Percentiles rank a stretch among this genome's conserved stretches.
phyloP scores from a whole-genome alignment of 352 stramenopile species.

The Phytophthora pluvialis region DNA sequence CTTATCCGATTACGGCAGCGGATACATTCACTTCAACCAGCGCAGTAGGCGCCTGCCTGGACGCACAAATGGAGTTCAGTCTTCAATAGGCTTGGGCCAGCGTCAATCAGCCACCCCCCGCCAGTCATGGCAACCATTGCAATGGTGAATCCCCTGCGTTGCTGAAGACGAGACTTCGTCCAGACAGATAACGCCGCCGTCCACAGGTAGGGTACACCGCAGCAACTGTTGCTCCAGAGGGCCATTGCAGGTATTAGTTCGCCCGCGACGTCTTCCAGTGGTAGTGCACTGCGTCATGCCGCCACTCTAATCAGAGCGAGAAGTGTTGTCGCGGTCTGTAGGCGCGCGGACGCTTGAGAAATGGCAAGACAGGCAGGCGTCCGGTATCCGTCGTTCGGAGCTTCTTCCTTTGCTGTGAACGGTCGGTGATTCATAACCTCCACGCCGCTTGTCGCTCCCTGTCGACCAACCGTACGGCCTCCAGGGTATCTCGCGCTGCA shows the following conservation, averaged over 20 bases:
- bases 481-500: conserved; percentile 16
- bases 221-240: background rate
- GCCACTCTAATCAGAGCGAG: conserved; percentile 17
- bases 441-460: conserved; percentile 17
- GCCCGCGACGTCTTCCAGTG: background rate
- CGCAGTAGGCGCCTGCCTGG: too few relatives aligned
- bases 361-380: conserved; percentile 21
- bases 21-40: too few relatives aligned
- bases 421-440: conserved; percentile 18
- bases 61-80: background rate
- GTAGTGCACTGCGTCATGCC: conserved; percentile 16
- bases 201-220: background rate
- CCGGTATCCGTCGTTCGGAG: conserved; percentile 23
- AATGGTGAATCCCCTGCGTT: background rate
- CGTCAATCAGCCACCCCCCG: background rate
- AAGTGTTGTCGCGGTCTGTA: background rate
- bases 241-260: background rate
- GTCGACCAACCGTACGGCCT: conserved; percentile 4
- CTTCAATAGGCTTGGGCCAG: background rate
- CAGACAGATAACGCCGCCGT: conserved; percentile 12
- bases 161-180: conserved; percentile 8
- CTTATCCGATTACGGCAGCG: conserved; percentile 15
- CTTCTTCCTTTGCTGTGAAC: conserved; percentile 19
- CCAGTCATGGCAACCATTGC: background rate
- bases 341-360: conserved; percentile 27